Evolutionary conservation across 2,329 filamentous ascomycete species (phyloP).

Genomic region (Colletotrichum magnum): DNA sequence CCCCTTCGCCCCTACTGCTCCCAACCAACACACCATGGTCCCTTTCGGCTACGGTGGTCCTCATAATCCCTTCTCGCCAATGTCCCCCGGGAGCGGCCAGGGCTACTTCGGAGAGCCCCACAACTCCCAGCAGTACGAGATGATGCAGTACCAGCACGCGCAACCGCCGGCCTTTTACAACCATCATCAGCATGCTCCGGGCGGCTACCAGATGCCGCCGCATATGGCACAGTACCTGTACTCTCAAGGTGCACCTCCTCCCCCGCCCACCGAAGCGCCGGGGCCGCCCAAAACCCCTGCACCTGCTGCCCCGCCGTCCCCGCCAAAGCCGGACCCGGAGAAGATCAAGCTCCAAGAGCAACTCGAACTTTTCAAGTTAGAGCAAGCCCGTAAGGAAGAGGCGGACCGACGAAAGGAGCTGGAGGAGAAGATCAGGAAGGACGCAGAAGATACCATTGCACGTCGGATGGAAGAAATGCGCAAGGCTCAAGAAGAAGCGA

Average conservation of each 20-base stretch:
- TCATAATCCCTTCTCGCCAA: slow-evolving; percentile 60
- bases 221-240: slow-evolving; percentile 58
- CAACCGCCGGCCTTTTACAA: slow-evolving; percentile 50
- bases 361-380: slow-evolving; percentile 64
- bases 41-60: slow-evolving; percentile 57
- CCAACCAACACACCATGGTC: slow-evolving; percentile 59
- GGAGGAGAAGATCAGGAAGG: slow-evolving; percentile 60
- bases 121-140: slow-evolving; percentile 59
- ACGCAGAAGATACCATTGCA: slow-evolving; percentile 61
- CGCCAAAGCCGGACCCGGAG: slow-evolving; percentile 66
- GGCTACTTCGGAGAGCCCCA: slow-evolving; percentile 59
- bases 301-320: slow-evolving; percentile 56
- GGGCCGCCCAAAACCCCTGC: slow-evolving; percentile 54
- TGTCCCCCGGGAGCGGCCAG: slow-evolving; percentile 54
- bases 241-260: slow-evolving; percentile 56
- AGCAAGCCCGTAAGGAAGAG: slow-evolving; percentile 61
- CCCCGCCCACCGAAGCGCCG: slow-evolving; percentile 58
- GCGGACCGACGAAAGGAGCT: slow-evolving; percentile 60
- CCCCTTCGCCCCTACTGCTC: slow-evolving; percentile 49
- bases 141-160: slow-evolving; percentile 65
- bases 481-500: slow-evolving; percentile 60
- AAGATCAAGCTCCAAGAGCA: slow-evolving; percentile 74
- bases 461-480: slow-evolving; percentile 57
- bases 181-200: slow-evolving; percentile 26
- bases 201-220: slow-evolving; percentile 47